Percentiles rank a stretch among this genome's conserved stretches.
Evolutionary conservation across 2,329 filamentous ascomycete species (phyloP).

Genomic region (Neofusicoccum laricinum): DNA sequence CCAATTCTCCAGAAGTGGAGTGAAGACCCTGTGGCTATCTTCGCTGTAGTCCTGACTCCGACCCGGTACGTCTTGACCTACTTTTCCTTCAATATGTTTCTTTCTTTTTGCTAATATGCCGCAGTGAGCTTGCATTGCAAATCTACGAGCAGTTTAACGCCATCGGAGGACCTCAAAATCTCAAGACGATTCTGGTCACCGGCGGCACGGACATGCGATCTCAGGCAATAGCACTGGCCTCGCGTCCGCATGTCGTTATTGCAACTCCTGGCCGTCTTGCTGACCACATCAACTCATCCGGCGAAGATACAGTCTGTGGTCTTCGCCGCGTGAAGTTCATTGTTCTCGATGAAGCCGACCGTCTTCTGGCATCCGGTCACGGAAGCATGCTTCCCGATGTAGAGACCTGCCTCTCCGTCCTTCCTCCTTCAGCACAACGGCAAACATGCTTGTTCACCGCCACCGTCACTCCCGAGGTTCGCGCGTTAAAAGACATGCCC

Average conservation of each 20-base stretch:
- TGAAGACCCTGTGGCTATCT: conserved; percentile 87
- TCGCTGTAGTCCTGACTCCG: conserved; percentile 82
- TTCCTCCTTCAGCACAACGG: conserved; percentile 74
- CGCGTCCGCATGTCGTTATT: conserved; percentile 86
- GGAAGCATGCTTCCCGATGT: conserved; percentile 95
- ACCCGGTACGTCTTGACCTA: conserved; percentile 58
- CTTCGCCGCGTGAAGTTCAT: conserved; percentile 77
- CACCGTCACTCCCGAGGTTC: conserved; percentile 89
- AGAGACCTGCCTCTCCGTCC: conserved; percentile 77
- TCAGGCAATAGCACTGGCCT: conserved; percentile 80
- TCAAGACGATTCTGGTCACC: conserved; percentile 87
- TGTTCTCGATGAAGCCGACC: conserved; percentile 93
- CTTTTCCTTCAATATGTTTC: background rate
- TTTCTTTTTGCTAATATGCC: background rate
- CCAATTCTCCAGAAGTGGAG: conserved; percentile 94
- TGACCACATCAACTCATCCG: conserved; percentile 88
- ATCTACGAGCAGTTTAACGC: conserved; percentile 96
- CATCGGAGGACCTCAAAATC: conserved; percentile 79
- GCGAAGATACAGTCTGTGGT: conserved; percentile 83
- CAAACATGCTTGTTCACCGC: conserved; percentile 96
- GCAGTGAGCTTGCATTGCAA: conserved; percentile 83
- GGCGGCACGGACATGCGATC: conserved; percentile 89
- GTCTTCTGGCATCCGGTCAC: conserved; percentile 69
- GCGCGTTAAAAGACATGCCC: conserved; percentile 77
- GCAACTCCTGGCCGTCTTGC: conserved; percentile 90